A percentile compares a stretch with the other conserved stretches of the same genome.
Evolutionary conservation across 2,329 filamentous ascomycete species (phyloP).

Genomic region (Penicillium hesseltinei): DNA sequence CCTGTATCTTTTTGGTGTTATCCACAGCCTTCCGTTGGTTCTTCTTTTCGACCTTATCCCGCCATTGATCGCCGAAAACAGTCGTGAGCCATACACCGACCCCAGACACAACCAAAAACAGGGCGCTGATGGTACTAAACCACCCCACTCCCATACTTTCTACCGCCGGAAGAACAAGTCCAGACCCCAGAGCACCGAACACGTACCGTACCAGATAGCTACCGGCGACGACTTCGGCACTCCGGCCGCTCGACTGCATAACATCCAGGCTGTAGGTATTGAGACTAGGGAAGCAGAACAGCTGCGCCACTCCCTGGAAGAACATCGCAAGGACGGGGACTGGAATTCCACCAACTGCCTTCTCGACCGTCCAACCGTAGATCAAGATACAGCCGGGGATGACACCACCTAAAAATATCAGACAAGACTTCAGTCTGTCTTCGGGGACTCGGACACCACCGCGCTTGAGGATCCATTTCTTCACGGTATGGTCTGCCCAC

Average conservation of each 20-base stretch:
- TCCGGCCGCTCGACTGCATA: constrained; percentile 61
- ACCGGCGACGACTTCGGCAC: constrained; percentile 72
- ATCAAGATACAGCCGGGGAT: constrained; percentile 65
- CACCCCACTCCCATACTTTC: constrained; percentile 74
- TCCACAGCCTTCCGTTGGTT: constrained; percentile 38
- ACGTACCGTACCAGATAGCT: constrained; percentile 78
- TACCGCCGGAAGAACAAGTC: constrained; percentile 71
- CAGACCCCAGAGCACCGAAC: constrained; percentile 69
- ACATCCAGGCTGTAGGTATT: constrained; percentile 84
- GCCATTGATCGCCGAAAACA: constrained; percentile 52
- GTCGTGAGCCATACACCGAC: constrained; percentile 50
- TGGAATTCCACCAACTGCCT: constrained; percentile 54
- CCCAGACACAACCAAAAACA: constrained; percentile 54
- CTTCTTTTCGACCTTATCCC: constrained; percentile 54
- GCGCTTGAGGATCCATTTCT: constrained; percentile 60
- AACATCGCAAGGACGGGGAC: constrained; percentile 71
- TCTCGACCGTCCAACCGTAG: constrained; percentile 65
- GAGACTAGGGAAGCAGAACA: constrained; percentile 72
- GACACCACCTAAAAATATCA: constrained; percentile 57
- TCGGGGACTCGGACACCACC: constrained; percentile 62
- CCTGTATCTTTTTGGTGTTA: not conserved
- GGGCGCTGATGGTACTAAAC: constrained; percentile 69
- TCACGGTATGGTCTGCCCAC: constrained; percentile 67
- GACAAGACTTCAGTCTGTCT: constrained; percentile 62
- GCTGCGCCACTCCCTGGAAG: constrained; percentile 68